Conservation (phyloP, 306 rosid species). For the Vigna mungo region DNA sequence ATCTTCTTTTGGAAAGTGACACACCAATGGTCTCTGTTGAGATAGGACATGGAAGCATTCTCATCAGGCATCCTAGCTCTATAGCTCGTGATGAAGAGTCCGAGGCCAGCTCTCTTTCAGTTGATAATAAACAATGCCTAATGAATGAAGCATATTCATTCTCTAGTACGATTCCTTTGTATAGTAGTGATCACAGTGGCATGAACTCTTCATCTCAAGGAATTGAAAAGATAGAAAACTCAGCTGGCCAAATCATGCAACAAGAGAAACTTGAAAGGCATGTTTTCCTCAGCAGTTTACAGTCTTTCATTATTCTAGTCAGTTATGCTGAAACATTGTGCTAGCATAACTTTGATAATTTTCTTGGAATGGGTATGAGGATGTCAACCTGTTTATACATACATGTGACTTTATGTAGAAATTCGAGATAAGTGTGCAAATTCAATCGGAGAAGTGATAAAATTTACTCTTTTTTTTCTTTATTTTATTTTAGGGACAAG, state of each 20-base stretch:
- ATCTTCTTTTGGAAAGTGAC: constrained; percentile 90
- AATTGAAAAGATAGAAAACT: constrained; percentile 55
- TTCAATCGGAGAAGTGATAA: constrained; percentile 38
- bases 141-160: constrained; percentile 73
- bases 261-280: constrained; percentile 68
- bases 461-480: constrained; percentile 7
- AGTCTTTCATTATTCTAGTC: constrained; percentile 18
- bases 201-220: constrained; percentile 52
- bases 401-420: constrained; percentile 1
- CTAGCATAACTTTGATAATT: constrained; percentile 14
- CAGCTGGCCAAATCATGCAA: constrained; percentile 58
- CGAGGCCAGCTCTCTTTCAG: constrained; percentile 96
- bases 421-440: constrained; percentile 31
- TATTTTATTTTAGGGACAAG: constrained; percentile 65
- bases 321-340: constrained; percentile 20
- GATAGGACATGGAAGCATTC: constrained; percentile 99
- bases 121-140: constrained; percentile 77
- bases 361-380: neutral
- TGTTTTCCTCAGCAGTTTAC: constrained; percentile 38
- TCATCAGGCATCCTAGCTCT: constrained; percentile 90
- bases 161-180: constrained; percentile 54
- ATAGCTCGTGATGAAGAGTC: constrained; percentile 94
- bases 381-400: constrained; percentile 14
- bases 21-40: constrained; percentile 99
- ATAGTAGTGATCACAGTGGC: constrained; percentile 56